Evolutionary conservation across 2,329 filamentous ascomycete species (phyloP).

Genomic region (Arthroderma uncinatum): DNA sequence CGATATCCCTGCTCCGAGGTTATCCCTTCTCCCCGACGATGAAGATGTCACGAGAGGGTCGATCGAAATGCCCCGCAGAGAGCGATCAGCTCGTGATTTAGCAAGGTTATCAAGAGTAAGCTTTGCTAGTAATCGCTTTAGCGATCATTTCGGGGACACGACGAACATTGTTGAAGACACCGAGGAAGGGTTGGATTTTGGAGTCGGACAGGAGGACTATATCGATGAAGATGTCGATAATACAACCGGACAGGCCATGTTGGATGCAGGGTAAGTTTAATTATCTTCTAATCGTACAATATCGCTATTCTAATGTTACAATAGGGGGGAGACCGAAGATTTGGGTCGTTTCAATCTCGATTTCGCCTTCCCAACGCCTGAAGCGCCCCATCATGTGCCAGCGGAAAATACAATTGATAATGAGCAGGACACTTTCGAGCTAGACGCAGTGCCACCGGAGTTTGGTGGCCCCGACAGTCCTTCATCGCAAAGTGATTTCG

Average conservation of each 20-base stretch:
- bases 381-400: constrained; percentile 19
- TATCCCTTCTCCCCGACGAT: constrained; percentile 38
- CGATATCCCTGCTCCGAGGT: constrained; percentile 27
- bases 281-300: constrained; percentile 1
- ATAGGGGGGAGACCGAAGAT: constrained; percentile 35
- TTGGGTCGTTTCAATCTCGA: constrained; percentile 33
- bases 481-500: constrained; percentile 21
- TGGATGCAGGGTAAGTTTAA: constrained; percentile 28
- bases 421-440: constrained; percentile 26
- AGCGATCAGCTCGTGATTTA: constrained; percentile 28
- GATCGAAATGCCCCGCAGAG: constrained; percentile 36
- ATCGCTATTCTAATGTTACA: constrained; percentile 5
- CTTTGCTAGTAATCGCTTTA: constrained; percentile 33
- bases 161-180: constrained; percentile 37
- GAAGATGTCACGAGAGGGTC: constrained; percentile 33
- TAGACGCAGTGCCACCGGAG: constrained; percentile 22
- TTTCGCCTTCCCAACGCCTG: constrained; percentile 32
- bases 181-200: constrained; percentile 30
- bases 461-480: constrained; percentile 17
- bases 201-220: constrained; percentile 27
- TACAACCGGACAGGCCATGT: constrained; percentile 29
- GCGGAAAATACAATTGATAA: constrained; percentile 26
- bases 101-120: constrained; percentile 35
- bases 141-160: constrained; percentile 42
- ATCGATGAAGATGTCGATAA: constrained; percentile 25